Percentiles rank a stretch among this genome's conserved stretches.
Conservation (phyloP, 2,329 filamentous ascomycete genomes). For the Colletotrichum sp. region DNA sequence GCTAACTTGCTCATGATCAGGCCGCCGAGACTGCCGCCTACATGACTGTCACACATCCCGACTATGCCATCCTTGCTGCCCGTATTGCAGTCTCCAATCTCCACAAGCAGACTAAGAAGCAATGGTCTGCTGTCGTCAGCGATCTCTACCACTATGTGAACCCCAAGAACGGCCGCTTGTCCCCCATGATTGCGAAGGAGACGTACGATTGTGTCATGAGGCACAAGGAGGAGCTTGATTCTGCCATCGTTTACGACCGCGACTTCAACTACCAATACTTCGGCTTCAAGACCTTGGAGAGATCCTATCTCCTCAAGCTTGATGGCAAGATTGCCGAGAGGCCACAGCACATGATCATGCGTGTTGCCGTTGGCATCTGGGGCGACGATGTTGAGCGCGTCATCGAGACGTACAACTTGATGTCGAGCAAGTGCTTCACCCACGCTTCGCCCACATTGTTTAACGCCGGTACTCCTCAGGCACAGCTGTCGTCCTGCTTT, state of each 20-base stretch:
- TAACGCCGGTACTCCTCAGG: conserved; percentile 93
- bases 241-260: conserved; percentile 97
- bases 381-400: conserved; percentile 93
- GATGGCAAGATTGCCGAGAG: conserved; percentile 96
- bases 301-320: conserved; percentile 95
- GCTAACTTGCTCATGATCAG: conserved; percentile 50
- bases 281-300: conserved; percentile 98
- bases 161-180: conserved; percentile 81
- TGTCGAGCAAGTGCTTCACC: conserved; percentile 99
- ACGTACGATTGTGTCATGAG: conserved; percentile 95
- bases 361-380: conserved; percentile 96
- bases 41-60: conserved; percentile 99
- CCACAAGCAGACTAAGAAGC: conserved; percentile 99
- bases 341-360: conserved; percentile 99
- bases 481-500: conserved; percentile 97
- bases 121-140: conserved; percentile 93
- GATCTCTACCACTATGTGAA: conserved; percentile 97
- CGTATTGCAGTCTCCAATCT: conserved; percentile 99
- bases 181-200: conserved; percentile 93
- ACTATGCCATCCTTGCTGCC: conserved; percentile 97
- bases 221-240: conserved; percentile 96
- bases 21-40: conserved; percentile 98
- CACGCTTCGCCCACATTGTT: conserved; percentile 98
- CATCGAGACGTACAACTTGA: conserved; percentile 97
- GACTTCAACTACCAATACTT: conserved; percentile 99